Conservation (phyloP, 1,284 basidiomycete genomes). For the Fomitiporia mediterranea region DNA sequence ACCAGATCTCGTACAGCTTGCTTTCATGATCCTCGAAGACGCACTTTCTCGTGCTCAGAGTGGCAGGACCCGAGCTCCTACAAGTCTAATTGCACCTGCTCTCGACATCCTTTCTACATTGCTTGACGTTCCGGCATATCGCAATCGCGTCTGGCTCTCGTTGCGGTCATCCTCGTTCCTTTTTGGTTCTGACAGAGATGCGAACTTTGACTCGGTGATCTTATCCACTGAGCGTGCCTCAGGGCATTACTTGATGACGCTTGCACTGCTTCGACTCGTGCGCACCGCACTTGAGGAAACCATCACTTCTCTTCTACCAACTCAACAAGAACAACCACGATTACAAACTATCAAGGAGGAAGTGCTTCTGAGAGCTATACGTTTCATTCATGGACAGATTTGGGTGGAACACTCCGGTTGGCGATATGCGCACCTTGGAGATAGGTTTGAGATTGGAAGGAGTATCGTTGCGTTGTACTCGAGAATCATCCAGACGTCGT, state of each 20-base stretch:
- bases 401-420: conserved; percentile 82
- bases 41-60: conserved; percentile 55
- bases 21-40: conserved; percentile 81
- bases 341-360: conserved; percentile 74
- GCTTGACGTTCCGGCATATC: conserved; percentile 67
- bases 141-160: conserved; percentile 81
- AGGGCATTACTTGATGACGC: conserved; percentile 77
- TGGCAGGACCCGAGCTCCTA: conserved; percentile 38
- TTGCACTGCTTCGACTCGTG: conserved; percentile 72
- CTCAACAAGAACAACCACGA: conserved; percentile 51
- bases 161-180: conserved; percentile 73
- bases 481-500: conserved; percentile 59
- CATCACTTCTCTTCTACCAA: conserved; percentile 47
- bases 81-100: conserved; percentile 71
- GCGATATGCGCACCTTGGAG: conserved; percentile 74
- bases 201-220: conserved; percentile 57
- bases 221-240: conserved; percentile 66
- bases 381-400: conserved; percentile 78
- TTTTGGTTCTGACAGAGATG: conserved; percentile 58
- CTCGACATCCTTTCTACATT: conserved; percentile 77
- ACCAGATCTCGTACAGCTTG: conserved; percentile 73
- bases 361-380: conserved; percentile 70
- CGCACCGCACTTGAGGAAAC: conserved; percentile 74
- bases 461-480: conserved; percentile 63
- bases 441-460: conserved; percentile 76